Evolutionary conservation across 2,329 filamentous ascomycete species (phyloP), one percentile per base, ranked within the genome.

Genomic region (Claviceps fusiformis): DNA sequence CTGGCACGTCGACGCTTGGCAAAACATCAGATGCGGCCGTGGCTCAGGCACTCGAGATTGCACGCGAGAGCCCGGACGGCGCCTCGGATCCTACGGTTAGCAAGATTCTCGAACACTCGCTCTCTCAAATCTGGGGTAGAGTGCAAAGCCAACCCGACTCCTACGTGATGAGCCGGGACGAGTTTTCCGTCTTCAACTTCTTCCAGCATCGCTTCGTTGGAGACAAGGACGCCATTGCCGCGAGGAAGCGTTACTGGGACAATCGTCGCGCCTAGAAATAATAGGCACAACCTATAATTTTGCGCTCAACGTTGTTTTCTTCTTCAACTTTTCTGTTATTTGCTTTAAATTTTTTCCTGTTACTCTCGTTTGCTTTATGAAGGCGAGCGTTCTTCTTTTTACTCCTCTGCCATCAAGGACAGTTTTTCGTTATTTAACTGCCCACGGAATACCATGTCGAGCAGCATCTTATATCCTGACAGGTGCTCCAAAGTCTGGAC

Each of bases 101-200:
- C 63, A 73, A 74, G 58, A 81, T 85, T 55, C 81, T 95, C 44
- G 83, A 90, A 65, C 68, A 68, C 52, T 83, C 80, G 35, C 72
- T 89, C 52, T 65, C 71, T 1, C 73, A 79, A 59, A 80, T 91
- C 59, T 92, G 87, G 87, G 66, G 65, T 47, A 83, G 81, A 62
- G 77, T 95, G 55, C 71, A 83, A 62, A 73, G 75, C 3, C 73
- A 84, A 37, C 86, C 86, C 1, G 71, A 79, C 52, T 74, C 75
- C n/a, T 95, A 92, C 68, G 70, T 93, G 59, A 82, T 95, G 73
- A 82, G 75, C 39, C 75, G 78, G 59, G 82, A 89, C 68, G 89
- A 95, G 70, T 95, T 93, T 64, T 82, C 87, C 54, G 77, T 95
- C 57, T 90, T 95, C 80, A 95, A 93, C 73, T 92, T 85, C 69